Percentiles rank a stretch among this genome's conserved stretches.
Evolutionary conservation across 768 basidiomycete species (phyloP).

Genomic region (Sporobolomyces pararoseus): DNA sequence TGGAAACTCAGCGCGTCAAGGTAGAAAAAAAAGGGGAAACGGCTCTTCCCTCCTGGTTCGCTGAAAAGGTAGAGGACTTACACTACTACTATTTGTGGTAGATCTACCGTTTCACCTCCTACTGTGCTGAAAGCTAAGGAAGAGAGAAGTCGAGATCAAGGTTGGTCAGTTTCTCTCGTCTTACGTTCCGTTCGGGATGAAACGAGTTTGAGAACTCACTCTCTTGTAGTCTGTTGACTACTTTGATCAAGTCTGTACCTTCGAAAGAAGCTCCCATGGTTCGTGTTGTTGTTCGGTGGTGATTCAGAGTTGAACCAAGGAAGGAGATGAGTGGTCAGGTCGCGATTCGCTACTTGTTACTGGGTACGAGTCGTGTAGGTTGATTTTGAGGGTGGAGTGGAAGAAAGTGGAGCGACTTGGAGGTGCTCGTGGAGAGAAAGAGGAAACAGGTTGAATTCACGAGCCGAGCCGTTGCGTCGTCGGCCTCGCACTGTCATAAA

Average conservation of each 20-base stretch:
- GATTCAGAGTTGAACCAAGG: too few species aligned
- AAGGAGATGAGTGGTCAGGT: too few species aligned
- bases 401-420: not conserved
- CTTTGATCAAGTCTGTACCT: constrained; percentile 25
- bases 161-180: too few species aligned
- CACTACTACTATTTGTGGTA: constrained; percentile 54
- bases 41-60: not conserved
- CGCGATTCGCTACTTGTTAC: too few species aligned
- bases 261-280: constrained; percentile 15
- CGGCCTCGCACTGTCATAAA: too few species aligned
- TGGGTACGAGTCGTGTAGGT: too few species aligned
- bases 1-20: not conserved
- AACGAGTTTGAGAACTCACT: too few species aligned
- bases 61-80: constrained; percentile 11
- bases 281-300: not conserved
- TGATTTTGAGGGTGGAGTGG: too few species aligned
- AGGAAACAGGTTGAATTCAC: too few species aligned
- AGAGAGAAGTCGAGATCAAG: not conserved
- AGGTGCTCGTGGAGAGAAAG: too few species aligned
- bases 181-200: too few species aligned
- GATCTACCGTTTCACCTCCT: constrained; percentile 52
- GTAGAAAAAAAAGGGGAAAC: not conserved
- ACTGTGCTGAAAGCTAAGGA: constrained; percentile 34
- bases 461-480: too few species aligned
- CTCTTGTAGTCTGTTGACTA: constrained; percentile 35